Base-by-base conservation (phyloP, 106 monocot genomes). In the Dioscorea alata region DNA sequence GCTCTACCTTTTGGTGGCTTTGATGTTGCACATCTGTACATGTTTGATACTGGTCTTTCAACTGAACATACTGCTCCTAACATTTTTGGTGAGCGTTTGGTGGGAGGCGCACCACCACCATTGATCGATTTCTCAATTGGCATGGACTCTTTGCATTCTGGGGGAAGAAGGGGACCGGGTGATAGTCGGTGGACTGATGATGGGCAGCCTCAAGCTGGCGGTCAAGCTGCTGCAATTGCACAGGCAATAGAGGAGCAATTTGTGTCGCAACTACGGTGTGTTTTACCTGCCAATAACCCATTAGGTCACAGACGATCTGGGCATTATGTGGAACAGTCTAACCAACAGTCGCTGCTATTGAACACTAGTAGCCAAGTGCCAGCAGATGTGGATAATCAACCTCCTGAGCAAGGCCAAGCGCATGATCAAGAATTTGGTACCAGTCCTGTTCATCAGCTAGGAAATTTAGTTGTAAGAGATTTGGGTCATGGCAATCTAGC, bases 161-260 rank as follows among this genome's bases (percentile, higher is more conserved):
- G 77, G 31, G 79, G 74, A 71, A 86, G 90, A 79, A 81, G 90
- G 51, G 81, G 81, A 18, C n/a, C 73, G n/a, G 76, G 78, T 71
- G 86, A 76, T 79, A 78, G 73, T 74, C 72, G 83, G 16, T 91
- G 91, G 91, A 82, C 72, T 49, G 87, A 91, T 71, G 84, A 87
- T 78, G 86, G 87, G 48, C 91, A 80, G 22, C 87, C 81, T 77
- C 91, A 84, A 63, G 69, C 76, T 48, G 74, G 84, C 53, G 48
- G 59, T 19, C 71, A 76, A 70, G 81, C 84, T 69, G 74, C 84
- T 73, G 63, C 74, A 25, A 84, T 91, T 78, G 87, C 91, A 28
- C 91, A 87, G 72, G 87, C 87, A 48, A 52, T 87, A 23, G 91
- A 91, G 63, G 84, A 84, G 17, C 82, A 79, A 21, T 87, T 91